phyloP scores from a whole-genome alignment of 2,329 filamentous ascomycete genomes.

The Amesomyces nigricolor region DNA sequence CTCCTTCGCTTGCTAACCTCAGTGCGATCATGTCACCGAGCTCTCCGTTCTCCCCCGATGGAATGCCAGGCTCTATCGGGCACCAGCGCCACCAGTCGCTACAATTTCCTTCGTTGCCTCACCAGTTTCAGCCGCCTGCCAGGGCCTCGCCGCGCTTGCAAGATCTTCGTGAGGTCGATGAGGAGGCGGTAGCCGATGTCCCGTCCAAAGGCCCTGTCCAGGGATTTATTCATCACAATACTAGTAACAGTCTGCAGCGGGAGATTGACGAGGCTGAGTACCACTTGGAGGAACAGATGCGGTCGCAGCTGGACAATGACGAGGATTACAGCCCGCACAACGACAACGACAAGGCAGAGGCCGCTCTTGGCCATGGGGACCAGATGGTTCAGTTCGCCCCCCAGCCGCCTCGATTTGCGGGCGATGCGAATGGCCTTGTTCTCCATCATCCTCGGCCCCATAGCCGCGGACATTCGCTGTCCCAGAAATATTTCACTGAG shows the following conservation, averaged over 20 bases:
- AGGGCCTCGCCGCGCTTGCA: slow-evolving; percentile 59
- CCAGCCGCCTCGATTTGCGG: slow-evolving; percentile 47
- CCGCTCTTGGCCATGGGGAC: slow-evolving; percentile 36
- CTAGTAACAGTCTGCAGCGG: slow-evolving; percentile 71
- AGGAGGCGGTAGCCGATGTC: slow-evolving; percentile 50
- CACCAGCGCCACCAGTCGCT: slow-evolving; percentile 56
- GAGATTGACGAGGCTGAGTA: slow-evolving; percentile 84
- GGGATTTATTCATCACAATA: slow-evolving; percentile 54
- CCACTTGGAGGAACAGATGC: slow-evolving; percentile 72
- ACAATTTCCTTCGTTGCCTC: slow-evolving; percentile 52
- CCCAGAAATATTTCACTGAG: slow-evolving; percentile 59
- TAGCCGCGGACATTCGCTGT: slow-evolving; percentile 65
- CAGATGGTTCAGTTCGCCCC: slow-evolving; percentile 44
- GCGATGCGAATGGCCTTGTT: slow-evolving; percentile 48
- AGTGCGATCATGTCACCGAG: slow-evolving; percentile 56
- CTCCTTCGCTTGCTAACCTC: slow-evolving; percentile 56
- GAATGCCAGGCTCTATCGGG: slow-evolving; percentile 38
- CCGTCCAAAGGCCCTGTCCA: slow-evolving; percentile 52
- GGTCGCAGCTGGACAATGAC: slow-evolving; percentile 69
- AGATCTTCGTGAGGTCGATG: slow-evolving; percentile 68
- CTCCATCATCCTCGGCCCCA: slow-evolving; percentile 70
- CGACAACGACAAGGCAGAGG: slow-evolving; percentile 34
- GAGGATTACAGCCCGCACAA: slow-evolving; percentile 65
- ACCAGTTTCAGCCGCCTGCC: slow-evolving; percentile 48
- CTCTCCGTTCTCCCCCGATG: slow-evolving; percentile 56